These are phyloP conservation scores for Plasmodium inui DNA, from an alignment of 169 alveolate species.

Conservation along the genomic window DNA sequence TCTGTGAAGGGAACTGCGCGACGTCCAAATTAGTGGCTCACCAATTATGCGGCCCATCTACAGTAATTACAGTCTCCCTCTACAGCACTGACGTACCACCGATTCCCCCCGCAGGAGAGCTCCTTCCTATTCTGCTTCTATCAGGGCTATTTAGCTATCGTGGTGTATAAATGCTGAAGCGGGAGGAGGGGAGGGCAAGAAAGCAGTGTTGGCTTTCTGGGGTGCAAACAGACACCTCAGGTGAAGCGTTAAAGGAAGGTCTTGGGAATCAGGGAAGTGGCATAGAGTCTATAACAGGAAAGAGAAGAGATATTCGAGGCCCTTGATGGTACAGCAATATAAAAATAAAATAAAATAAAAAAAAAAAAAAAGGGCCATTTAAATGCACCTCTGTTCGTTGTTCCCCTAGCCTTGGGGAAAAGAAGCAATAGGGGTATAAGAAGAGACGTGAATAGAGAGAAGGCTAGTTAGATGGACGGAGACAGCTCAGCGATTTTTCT, in stretches of 20 bases:
- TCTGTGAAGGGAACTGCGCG: background rate
- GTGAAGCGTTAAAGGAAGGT: background rate
- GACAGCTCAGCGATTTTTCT: background rate
- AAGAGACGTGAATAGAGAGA: background rate
- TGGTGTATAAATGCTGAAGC: constrained; percentile 66
- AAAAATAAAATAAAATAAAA: background rate
- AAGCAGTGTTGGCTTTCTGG: background rate
- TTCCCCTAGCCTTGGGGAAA: background rate
- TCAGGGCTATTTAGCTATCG: constrained; percentile 71
- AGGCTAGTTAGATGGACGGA: background rate
- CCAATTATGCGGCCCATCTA: background rate
- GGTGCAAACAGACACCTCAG: background rate
- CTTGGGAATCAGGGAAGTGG: background rate
- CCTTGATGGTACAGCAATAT: background rate
- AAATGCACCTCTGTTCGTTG: background rate
- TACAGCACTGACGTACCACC: background rate
- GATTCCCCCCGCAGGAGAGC: constrained; percentile 16
- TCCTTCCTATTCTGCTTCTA: constrained; percentile 69
- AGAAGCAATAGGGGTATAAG: too few relatives aligned
- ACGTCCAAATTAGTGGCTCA: background rate
- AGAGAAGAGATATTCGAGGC: background rate
- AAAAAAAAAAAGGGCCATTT: constrained; percentile 1
- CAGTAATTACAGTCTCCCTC: too few relatives aligned
- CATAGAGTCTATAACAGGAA: background rate
- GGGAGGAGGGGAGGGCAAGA: background rate